Base-by-base conservation (phyloP, 2,329 filamentous ascomycete species). In the Colletotrichum sp. region DNA sequence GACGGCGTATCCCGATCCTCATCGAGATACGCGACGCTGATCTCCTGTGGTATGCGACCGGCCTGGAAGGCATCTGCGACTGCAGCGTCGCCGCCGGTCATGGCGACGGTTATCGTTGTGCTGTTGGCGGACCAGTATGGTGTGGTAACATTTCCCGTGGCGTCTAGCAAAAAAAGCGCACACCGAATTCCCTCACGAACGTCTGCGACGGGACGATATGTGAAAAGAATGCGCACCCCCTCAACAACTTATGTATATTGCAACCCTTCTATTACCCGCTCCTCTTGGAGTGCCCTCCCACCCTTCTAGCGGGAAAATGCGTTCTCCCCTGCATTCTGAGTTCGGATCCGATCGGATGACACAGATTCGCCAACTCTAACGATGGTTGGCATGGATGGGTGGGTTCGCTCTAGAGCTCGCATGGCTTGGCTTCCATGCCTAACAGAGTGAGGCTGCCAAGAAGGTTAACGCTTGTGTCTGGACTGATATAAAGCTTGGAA, bases 1-100 rank as follows among this genome's bases (percentile, higher is more conserved):
- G 86, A 82, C 1, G 84, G 77, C 9, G 78, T 76, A 67, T 88
- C 86, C 34, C 80, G 83, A 67, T 79, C 83, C 78, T 87, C 79
- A 71, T 82, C 81, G 57, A 88, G 81, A 66, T 83, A 85, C 1
- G 77, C 82, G 16, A 80, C 80, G 2, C 83, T 83, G 66, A 87
- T 79, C 21, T 71, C 80, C 1, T 82, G 75, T 3, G 85, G 85
- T 18, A 88, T 82, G 10, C 79, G 80, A 36, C 85, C 85, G 49
- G 81, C 82, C 18, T 81, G 82, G 63, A 86, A 81, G 55, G 85
- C 85, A 69, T 81, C 76, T 39, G 74, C 69, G 30, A 81, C 77
- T n/a, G 72, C 66, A 60, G 71, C 72, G 34, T 78, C 77, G 68
- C 71, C 77, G 66, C 66, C 64, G 26, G 77, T 59, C 60, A 39